These are phyloP conservation scores for Begonia masoniana DNA, from an alignment of 306 rosid species.

Conservation along the genomic window DNA sequence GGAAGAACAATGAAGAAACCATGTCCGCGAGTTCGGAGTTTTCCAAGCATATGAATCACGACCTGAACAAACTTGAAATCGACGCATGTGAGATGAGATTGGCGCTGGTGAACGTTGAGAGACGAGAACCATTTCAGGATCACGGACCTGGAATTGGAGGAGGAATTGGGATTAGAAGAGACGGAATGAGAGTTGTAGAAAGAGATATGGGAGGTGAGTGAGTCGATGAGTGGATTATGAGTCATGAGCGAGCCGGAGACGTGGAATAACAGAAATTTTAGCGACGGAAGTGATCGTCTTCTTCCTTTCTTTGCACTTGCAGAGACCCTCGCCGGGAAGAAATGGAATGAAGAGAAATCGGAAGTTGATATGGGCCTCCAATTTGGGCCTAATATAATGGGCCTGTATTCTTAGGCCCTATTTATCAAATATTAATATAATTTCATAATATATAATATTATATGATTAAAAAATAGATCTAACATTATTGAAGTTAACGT, in stretches of 20 bases:
- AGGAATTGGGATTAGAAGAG: conserved; percentile 10
- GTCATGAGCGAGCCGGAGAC: conserved; percentile 27
- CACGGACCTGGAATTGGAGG: conserved; percentile 36
- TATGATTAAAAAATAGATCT: no score
- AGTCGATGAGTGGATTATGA: conserved; percentile 67
- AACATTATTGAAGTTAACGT: no score
- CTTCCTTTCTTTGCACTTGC: no score
- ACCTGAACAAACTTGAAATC: conserved; percentile 47
- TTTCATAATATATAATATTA: no score
- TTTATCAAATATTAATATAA: no score
- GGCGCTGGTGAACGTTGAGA: conserved; percentile 60
- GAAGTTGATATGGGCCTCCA: no score
- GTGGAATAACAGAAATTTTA: no score
- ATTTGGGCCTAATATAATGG: no score
- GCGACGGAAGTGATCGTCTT: no score
- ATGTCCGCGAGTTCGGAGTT: conserved; percentile 31
- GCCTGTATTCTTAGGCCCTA: no score
- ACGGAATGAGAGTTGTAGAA: conserved; percentile 50
- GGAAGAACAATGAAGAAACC: conserved; percentile 75
- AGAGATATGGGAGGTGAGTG: conserved; percentile 78
- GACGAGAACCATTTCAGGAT: conserved; percentile 77
- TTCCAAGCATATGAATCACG: conserved; percentile 51
- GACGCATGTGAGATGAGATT: conserved; percentile 48
- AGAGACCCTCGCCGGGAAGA: no score
- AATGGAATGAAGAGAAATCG: no score